Evolutionary conservation across 345 rosid genomes (phyloP), one percentile per base, ranked within the genome.

Genomic region (Nephelium lappaceum): DNA sequence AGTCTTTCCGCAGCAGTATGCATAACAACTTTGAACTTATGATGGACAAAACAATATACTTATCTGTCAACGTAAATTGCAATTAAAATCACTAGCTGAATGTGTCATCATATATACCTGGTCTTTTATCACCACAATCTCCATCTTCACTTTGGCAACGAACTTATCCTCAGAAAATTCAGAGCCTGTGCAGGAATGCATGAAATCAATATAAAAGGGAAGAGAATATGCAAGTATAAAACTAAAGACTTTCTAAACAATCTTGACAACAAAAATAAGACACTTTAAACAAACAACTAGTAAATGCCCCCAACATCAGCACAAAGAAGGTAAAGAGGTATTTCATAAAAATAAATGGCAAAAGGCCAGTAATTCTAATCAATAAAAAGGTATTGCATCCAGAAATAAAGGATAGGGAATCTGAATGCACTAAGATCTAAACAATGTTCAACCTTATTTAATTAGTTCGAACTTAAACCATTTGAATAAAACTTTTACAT

Each of bases 121-220:
- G 43, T 86, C 91, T 86, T 89, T 93, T 81, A 71, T 84, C 82
- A 95, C 97, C 75, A 93, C 95, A 78, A 93, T 87, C 86, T 95
- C 98, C 89, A 95, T 87, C 83, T 95, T 95, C n/a, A 92, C 91
- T 85, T 93, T 95, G 73, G 91, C 95, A 67, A 93, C 89, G 79
- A 95, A 92, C 36, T 93, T 92, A 84, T 92, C 95, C 85, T 89
- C 95, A 0, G 97, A 90, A 88, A 95, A 95, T 82, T 95, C 98
- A 60, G 95, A 95, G 82, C 97, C 97, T 95, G 75, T 11, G 53
- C 42, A 82, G 67, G 45, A 80, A 64, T 36, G 71, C 68, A 78
- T 43, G 73, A 69, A 53, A 66, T 23, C 39, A 36, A 60, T 21
- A 79, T 67, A 61, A 72, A 58, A 3, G 9, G 5, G 38, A 67